Evolutionary conservation across 1,139 yeast genomes (phyloP), one percentile per base, ranked within the genome.

Genomic region (Diutina mesorugosa): DNA sequence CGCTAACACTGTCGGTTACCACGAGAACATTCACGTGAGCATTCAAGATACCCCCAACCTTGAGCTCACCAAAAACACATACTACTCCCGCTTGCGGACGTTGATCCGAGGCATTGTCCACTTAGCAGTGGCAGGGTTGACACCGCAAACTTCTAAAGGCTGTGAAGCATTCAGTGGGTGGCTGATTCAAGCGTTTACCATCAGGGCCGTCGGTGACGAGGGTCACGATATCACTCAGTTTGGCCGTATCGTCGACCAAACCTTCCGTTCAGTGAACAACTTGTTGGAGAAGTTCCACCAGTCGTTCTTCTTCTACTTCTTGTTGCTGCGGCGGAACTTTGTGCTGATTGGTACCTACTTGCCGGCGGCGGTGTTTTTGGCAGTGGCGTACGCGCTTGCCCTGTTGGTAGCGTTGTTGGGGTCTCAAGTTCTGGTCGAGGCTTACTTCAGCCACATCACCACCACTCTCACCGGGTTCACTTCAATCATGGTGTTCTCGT

Each of bases 231-330:
- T 93, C 56, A 93, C 98, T 0, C 90, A 95, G 41, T 85, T 89
- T 68, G 99, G 99, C 4, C 79, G 99, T 67, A 78, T 91, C 4
- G 81, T 90, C 18, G 99, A 95, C 68, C 89, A 95, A 2, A 76
- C 88, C 16, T 84, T 91, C 66, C 79, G 99, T 61, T 85, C 97
- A 0, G 89, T 95, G 51, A 95, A 95, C 71, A 95, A 95, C 68
- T 76, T 95, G 63, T 74, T 93, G 58, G 99, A 95, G 68, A 95
- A 91, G 67, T 93, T 93, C 69, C 99, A 95, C 68, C 99, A 95
- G 68, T 90, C 97, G 1, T 95, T 90, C 67, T 95, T 95, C 75
- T 95, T 91, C 66, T 95, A 91, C 71, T 77, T 93, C 64, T 71
- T 95, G 71, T 71, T 95, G 58, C 81, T 91, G 0, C 95, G 98